Evolutionary conservation across 129 eudicot genomes (phyloP), one percentile per base, ranked within the genome.

Genomic region (Pittosporum tobira): DNA sequence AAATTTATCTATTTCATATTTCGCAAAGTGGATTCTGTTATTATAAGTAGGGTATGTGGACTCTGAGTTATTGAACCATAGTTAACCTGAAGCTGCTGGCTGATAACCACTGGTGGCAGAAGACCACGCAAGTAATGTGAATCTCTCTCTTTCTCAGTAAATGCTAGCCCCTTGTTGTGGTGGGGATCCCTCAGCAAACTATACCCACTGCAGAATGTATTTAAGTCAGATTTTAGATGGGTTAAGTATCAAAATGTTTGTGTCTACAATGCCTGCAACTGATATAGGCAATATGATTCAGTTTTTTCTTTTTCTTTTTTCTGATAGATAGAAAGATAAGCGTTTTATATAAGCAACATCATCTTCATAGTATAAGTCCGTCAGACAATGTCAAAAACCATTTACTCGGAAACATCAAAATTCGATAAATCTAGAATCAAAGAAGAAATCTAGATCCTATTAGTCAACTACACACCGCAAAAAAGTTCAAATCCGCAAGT

Each of bases 81-180:
- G 36, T 57, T 63, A 51, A 88, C 94, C 94, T 84, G 94, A 81
- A 88, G 91, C 57, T 79, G 79, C 67, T 84, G 96, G 59, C 75
- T 38, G 6, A 62, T 9, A 62, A 84, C 62, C 15, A 50, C 77
- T 0, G 96, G 96, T 44, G 96, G 96, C 48, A 88, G 74, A 44
- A 88, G 79, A 49, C 96, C 94, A 0, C 83, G 80, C 74, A 88
- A 74, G 76, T 84, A 88, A 77, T 88, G 94, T 36, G 83, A 57
- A 67, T 88, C 96, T 69, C 96, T 76, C 73, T 88, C 96, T 59
- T 69, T 81, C 78, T 81, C 94, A 0, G 88, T 81, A 53, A 88
- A 84, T 4, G 94, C 90, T 48, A 84, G 90, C 38, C 96, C 96
- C 80, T 88, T 88, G 83, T 88, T 88, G 62, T 78, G 83, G 52